Evolutionary conservation across 345 rosid genomes (phyloP).

Genomic region (Carallia pectinifolia): DNA sequence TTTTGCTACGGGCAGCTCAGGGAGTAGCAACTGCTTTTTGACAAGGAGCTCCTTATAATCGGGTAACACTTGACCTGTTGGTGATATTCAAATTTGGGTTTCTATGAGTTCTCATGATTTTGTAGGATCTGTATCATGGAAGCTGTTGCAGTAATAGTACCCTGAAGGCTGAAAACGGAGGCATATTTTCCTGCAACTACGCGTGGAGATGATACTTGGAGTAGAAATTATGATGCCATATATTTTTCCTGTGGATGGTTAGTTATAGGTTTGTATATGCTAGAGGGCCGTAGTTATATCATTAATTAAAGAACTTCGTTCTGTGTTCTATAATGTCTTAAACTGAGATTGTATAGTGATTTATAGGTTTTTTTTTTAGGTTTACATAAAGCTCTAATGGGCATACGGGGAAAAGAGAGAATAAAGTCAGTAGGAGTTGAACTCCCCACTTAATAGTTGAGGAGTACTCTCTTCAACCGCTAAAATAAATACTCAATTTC

Average conservation of each 20-base stretch:
- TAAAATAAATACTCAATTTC: too few species aligned
- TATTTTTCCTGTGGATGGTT: neutral
- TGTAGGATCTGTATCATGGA: neutral
- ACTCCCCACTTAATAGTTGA: too few species aligned
- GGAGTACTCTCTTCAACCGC: too few species aligned
- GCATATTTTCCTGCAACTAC: neutral
- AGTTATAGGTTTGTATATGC: slow-evolving; percentile 23
- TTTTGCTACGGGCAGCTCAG: slow-evolving; percentile 54
- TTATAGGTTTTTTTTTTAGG: neutral
- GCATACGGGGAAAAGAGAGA: too few species aligned
- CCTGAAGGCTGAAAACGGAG: neutral
- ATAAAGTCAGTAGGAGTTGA: too few species aligned
- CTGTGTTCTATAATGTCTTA: neutral
- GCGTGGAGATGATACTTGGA: neutral
- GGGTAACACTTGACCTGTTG: neutral
- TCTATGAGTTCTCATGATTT: neutral
- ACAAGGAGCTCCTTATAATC: slow-evolving; percentile 27
- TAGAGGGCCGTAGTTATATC: slow-evolving; percentile 10
- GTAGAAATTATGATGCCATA: neutral
- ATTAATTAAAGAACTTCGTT: neutral
- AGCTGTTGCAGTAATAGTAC: neutral
- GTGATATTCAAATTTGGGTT: neutral
- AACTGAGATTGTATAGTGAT: slow-evolving; percentile 14
- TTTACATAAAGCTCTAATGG: too few species aligned
- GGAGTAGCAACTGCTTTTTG: slow-evolving; percentile 57